Evolutionary conservation across 2,329 filamentous ascomycete genomes (phyloP), one percentile per base, ranked within the genome.

Genomic region (Thielaviopsis musarum): DNA sequence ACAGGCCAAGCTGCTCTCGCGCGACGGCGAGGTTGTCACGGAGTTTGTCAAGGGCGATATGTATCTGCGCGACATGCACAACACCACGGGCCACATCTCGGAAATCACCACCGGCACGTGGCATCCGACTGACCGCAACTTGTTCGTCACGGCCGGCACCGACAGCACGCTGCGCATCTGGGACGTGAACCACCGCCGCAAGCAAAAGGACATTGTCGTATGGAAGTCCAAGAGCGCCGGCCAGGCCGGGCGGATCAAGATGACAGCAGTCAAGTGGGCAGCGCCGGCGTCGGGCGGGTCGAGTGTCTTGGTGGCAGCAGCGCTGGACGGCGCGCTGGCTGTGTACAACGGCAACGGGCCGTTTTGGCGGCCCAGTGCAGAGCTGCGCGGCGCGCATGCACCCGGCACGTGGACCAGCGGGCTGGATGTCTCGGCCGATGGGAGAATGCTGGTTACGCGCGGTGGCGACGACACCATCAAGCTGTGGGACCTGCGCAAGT

Each of bases 11-110:
- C 83, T 98, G 24, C 78, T 97, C 69, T 88, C 82, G 66, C 83
- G 93, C 66, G 91, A 98, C 73, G 93, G 93, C 48, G 88, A 94
- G 52, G 78, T 87, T 7, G 66, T 94, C 55, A 85, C 85, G 1
- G 90, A 96, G 67, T 97, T 95, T 64, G 85, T 90, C 65, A 98
- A 98, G 72, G 93, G 93, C 53, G 93, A 98, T 69, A 97, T 97
- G 91, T 98, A 98, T 67, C 74, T 98, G 64, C 81, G 91, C 59
- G 93, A 98, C 70, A 94, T 97, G 86, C 82, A 96, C 71, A 91
- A 97, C 69, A 98, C 93, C 4, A 97, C 96, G 69, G 93, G 93
- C 1, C 93, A 98, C 71, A 84, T 96, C 57, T 91, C 91, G 3
- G 93, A 96, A 71, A 81, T 96, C 49, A 90, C 89, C 3, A 87